Conservation (phyloP, 345 rosid genomes). For the Raphanus raphanistrum region DNA sequence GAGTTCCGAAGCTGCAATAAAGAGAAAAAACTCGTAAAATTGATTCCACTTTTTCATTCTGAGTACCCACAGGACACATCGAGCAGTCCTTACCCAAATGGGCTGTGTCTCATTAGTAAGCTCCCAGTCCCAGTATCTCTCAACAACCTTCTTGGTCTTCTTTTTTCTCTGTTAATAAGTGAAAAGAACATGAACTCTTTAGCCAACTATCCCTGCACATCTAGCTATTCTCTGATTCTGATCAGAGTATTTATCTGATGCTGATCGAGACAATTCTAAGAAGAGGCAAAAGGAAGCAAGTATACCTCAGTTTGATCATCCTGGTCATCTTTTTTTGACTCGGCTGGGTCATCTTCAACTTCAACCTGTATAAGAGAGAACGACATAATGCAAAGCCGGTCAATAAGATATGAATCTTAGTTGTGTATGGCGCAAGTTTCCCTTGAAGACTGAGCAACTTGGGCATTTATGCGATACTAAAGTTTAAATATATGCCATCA, state of each 20-base stretch:
- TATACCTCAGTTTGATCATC: conserved; percentile 63
- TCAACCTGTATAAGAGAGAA: conserved; percentile 60
- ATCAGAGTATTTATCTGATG: not conserved
- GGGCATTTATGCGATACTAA: not conserved
- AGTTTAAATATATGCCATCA: not conserved
- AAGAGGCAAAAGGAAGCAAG: not conserved
- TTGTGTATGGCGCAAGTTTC: not conserved
- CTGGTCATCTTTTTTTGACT: conserved; percentile 59
- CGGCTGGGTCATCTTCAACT: conserved; percentile 89
- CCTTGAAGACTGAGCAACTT: not conserved
- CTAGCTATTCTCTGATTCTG: conserved; percentile 3
- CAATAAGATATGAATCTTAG: not conserved
- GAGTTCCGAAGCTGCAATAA: conserved; percentile 85
- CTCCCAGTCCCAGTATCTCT: conserved; percentile 98
- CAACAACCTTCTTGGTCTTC: conserved; percentile 90
- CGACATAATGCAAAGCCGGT: not conserved
- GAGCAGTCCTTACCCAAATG: conserved; percentile 64
- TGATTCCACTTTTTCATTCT: not conserved
- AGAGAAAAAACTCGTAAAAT: conserved; percentile 6
- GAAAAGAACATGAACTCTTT: conserved; percentile 3
- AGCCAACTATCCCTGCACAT: conserved; percentile 6
- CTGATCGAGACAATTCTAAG: conserved; percentile 7
- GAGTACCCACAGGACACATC: not conserved
- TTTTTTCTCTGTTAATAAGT: conserved; percentile 66
- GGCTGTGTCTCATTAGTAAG: conserved; percentile 95